Base-by-base conservation (phyloP, 108 stramenopile genomes). In the Mediolabrus comicus region DNA sequence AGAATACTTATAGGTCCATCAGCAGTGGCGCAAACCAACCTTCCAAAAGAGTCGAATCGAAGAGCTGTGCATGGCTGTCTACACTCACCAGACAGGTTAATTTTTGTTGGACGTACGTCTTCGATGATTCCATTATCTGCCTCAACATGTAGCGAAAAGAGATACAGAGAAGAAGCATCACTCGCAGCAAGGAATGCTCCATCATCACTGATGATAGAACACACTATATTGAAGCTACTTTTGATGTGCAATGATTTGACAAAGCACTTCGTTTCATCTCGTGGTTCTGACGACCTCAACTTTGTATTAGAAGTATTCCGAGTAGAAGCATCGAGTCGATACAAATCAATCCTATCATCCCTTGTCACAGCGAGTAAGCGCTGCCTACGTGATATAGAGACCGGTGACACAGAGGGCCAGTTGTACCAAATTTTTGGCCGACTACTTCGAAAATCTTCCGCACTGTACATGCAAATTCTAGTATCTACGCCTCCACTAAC, bases 401-500 rank as follows among this genome's bases (percentile, higher is more conserved):
- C 65, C 10, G 89, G 83, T 2, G 87, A 83, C 19, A 66, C 53
- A n/a, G 79, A 55, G 13, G 91, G 87, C 89, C 87, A 92, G 25
- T 90, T 88, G 65, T 85, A 92, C 73, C 82, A 75, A 28, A 84
- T 83, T 43, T 81, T 84, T 14, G 94, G 89, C 9, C 91, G 79
- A 22, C 62, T 65, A 29, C 76, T 78, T 49, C 74, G 46, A 72
- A 97, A 95, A 35, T 84, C 75, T 9, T 68, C 56, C 1, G 87
- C 89, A 12, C 80, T 63, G 67, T 94, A 93, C 13, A 89, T 81
- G 54, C 93, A 96, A 11, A 97, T 53, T 74, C 92, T 92, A 2
- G 95, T 95, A 82, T 97, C 97, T 11, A 95, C 74, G 36, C 97
- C 92, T 10, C 85, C 95, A 52, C 92, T 95, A 19, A 89, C 81